Conservation (phyloP, 208 protist genomes). For the Crithidia expoeki region DNA sequence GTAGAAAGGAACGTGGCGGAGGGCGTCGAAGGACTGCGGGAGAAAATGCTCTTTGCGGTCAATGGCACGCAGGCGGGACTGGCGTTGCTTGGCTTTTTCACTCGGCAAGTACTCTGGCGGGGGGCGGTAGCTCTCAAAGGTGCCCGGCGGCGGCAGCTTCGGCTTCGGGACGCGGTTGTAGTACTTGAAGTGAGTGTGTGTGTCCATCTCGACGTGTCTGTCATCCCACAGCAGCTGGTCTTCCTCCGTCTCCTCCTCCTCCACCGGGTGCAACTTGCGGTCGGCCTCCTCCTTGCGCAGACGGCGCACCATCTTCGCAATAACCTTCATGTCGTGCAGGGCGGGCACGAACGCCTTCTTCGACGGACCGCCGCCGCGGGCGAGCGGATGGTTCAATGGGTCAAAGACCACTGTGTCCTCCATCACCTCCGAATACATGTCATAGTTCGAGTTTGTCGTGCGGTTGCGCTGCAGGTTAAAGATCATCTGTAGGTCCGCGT, state of each 20-base stretch:
- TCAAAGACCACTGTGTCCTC: constrained; percentile 89
- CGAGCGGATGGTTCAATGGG: constrained; percentile 92
- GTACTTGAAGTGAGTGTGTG: constrained; percentile 89
- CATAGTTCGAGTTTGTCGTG: constrained; percentile 84
- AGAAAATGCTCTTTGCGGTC: constrained; percentile 95
- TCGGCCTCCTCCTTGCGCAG: constrained; percentile 64
- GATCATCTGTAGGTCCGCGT: constrained; percentile 92
- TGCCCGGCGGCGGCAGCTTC: constrained; percentile 86
- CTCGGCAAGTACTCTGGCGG: constrained; percentile 97
- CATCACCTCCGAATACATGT: constrained; percentile 90
- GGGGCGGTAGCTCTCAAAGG: constrained; percentile 98
- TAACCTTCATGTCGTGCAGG: constrained; percentile 89
- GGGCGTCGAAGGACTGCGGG: constrained; percentile 89
- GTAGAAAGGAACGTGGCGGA: constrained; percentile 97
- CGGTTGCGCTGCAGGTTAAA: constrained; percentile 94
- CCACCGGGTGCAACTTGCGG: constrained; percentile 32
- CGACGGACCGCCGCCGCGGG: constrained; percentile 78
- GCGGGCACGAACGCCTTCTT: constrained; percentile 88
- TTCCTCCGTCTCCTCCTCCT: constrained; percentile 34
- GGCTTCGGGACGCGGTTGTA: constrained; percentile 85
- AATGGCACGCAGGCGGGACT: constrained; percentile 86
- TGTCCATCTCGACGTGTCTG: constrained; percentile 85
- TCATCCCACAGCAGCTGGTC: constrained; percentile 84
- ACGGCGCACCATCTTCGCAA: constrained; percentile 90
- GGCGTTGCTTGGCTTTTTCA: constrained; percentile 88